Base-by-base conservation (phyloP, 2,329 filamentous ascomycete genomes). In the Alternaria viburni region DNA sequence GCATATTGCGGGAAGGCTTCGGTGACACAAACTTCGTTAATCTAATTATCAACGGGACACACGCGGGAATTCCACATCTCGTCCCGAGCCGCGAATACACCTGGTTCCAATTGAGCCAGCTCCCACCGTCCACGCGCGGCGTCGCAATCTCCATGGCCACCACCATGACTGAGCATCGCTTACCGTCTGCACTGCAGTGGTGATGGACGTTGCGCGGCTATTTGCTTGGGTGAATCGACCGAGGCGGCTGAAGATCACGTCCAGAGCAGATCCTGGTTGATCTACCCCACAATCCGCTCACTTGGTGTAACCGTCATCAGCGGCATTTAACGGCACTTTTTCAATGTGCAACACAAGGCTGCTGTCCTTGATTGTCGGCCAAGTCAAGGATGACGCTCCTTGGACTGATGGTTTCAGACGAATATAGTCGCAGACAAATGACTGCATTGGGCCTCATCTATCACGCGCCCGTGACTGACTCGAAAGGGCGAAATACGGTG, bases 71-170 rank as follows among this genome's bases (percentile, higher is more conserved):
- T 73, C 68, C 61, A 74, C 68, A 63, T 57, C 66, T 70, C 77
- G 77, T 76, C 70, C 77, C 77, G 77, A 69, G 67, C 77, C 76
- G 74, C 71, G 65, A 60, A 73, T 71, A 75, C 71, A 76, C 68
- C 60, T 71, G 66, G 62, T 71, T 69, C 61, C 52, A 56, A 59
- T 47, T 50, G 54, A 55, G 67, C 70, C 67, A 64, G 65, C 61
- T 69, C 65, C 66, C 69, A 55, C 50, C 45, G 59, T 54, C 62
- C 62, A 66, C 66, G 65, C 61, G 57, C 59, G 62, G 57, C 56
- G 60, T 64, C 61, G n/a, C 61, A 50, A 55, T 47, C 43, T 47
- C 52, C 59, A 59, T 44, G 36, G 32, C 57, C 49, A 61, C 61
- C 59, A 69, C 58, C 59, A 45, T 66, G 62, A 54, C 45, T 44